Conservation (phyloP, 352 stramenopile genomes). For the Phytophthora boehmeriae region DNA sequence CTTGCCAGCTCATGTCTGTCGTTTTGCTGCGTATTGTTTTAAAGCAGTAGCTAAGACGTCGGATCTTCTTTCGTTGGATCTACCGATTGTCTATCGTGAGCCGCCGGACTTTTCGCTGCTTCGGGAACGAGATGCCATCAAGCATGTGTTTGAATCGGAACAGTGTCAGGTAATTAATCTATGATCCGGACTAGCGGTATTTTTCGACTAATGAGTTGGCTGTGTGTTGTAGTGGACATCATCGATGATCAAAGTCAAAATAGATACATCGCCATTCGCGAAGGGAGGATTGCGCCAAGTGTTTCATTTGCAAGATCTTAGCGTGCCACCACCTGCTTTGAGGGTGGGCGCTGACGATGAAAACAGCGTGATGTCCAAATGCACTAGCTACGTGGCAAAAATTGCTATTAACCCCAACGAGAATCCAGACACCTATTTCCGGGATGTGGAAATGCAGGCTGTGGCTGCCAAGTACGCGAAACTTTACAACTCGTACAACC, state of each 20-base stretch:
- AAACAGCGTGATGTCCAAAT: slow-evolving; percentile 35
- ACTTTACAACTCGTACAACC: slow-evolving; percentile 85
- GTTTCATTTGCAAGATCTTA: slow-evolving; percentile 78
- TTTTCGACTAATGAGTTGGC: slow-evolving; percentile 12
- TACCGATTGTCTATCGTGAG: slow-evolving; percentile 67
- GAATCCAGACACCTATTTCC: slow-evolving; percentile 85
- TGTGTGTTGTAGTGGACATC: slow-evolving; percentile 56
- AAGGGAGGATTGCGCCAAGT: slow-evolving; percentile 67
- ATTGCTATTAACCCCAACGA: slow-evolving; percentile 81
- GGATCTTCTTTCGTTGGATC: slow-evolving; percentile 52
- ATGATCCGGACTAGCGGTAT: not conserved
- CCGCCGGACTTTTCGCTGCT: slow-evolving; percentile 68
- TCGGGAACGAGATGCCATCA: slow-evolving; percentile 73
- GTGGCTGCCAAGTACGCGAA: slow-evolving; percentile 80
- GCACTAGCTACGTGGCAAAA: slow-evolving; percentile 70
- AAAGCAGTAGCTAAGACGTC: slow-evolving; percentile 65
- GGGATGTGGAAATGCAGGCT: slow-evolving; percentile 87
- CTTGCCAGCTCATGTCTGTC: not conserved
- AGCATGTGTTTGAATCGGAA: slow-evolving; percentile 80
- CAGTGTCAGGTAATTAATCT: slow-evolving; percentile 48
- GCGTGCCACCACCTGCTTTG: slow-evolving; percentile 28
- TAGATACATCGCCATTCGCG: slow-evolving; percentile 70
- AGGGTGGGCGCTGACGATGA: slow-evolving; percentile 12
- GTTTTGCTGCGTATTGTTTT: slow-evolving; percentile 1
- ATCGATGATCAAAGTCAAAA: slow-evolving; percentile 71